Conservation (phyloP, 768 basidiomycete species). For the Epithele typhae region DNA sequence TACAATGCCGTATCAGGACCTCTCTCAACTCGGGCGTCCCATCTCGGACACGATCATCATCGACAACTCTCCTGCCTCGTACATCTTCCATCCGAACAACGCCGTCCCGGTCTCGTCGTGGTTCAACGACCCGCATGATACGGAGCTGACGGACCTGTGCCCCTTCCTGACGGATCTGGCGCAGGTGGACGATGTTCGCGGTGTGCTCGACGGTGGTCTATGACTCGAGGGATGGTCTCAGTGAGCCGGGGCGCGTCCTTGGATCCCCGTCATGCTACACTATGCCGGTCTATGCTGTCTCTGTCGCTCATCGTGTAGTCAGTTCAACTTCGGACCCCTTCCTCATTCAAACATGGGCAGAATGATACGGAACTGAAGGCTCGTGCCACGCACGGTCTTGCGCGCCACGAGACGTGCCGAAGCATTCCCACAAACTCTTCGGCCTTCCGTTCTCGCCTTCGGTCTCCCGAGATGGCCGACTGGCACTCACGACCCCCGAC, state of each 20-base stretch:
- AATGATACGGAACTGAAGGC: no score
- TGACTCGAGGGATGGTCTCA: constrained; percentile 14
- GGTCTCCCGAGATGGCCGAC: not conserved
- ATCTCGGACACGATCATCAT: constrained; percentile 94
- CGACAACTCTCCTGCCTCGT: constrained; percentile 98
- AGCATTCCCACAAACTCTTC: no score
- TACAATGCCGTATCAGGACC: constrained; percentile 53
- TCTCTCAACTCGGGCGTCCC: constrained; percentile 93
- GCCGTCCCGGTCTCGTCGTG: constrained; percentile 98
- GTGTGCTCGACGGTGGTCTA: constrained; percentile 25
- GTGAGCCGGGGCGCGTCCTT: constrained; percentile 3
- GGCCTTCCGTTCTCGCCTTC: not conserved
- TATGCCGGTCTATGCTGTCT: constrained; percentile 11
- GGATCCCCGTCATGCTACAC: not conserved
- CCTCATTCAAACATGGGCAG: not conserved
- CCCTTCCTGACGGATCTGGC: constrained; percentile 87
- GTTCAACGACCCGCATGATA: constrained; percentile 99
- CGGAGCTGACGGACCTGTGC: constrained; percentile 91
- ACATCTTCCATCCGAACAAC: constrained; percentile 99
- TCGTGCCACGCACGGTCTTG: not conserved
- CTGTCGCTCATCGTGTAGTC: constrained; percentile 15
- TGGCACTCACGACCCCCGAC: not conserved
- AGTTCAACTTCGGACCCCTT: constrained; percentile 7
- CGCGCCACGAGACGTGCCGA: not conserved
- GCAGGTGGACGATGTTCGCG: constrained; percentile 71